These are phyloP conservation scores for Heritiera littoralis DNA, from an alignment of 345 rosid species.

Conservation along the genomic window DNA sequence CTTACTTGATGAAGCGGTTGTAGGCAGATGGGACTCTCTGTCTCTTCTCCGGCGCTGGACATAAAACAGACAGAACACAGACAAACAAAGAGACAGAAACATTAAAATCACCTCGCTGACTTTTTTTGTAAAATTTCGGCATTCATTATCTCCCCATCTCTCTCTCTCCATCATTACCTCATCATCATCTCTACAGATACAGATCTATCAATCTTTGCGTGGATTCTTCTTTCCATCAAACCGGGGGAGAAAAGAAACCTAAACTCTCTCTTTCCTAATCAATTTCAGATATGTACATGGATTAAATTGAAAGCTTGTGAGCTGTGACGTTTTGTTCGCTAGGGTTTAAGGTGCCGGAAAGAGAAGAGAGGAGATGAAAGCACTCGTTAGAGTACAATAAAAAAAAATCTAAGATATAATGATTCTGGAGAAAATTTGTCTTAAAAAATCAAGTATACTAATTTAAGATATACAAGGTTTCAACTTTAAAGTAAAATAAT, in stretches of 20 bases:
- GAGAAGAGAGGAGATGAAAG: neutral
- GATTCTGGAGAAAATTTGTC: neutral
- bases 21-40: conserved; percentile 99
- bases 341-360: neutral
- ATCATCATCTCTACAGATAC: conserved; percentile 47
- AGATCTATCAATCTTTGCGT: conserved; percentile 24
- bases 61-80: conserved; percentile 44
- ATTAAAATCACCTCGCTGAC: conserved; percentile 45
- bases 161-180: conserved; percentile 50
- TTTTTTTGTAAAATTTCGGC: conserved; percentile 27
- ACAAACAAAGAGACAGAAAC: conserved; percentile 48
- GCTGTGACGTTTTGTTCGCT: neutral
- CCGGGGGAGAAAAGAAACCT: conserved; percentile 41
- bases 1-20: conserved; percentile 98
- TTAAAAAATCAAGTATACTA: neutral
- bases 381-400: neutral
- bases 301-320: neutral
- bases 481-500: neutral
- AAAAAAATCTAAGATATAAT: neutral
- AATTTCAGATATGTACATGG: neutral
- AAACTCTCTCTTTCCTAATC: neutral
- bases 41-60: conserved; percentile 98
- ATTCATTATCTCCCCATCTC: conserved; percentile 32
- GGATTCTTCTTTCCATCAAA: conserved; percentile 26
- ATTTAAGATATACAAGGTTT: neutral